phyloP scores from a whole-genome alignment of 2,329 filamentous ascomycete genomes.

The Clonostachys sp. region DNA sequence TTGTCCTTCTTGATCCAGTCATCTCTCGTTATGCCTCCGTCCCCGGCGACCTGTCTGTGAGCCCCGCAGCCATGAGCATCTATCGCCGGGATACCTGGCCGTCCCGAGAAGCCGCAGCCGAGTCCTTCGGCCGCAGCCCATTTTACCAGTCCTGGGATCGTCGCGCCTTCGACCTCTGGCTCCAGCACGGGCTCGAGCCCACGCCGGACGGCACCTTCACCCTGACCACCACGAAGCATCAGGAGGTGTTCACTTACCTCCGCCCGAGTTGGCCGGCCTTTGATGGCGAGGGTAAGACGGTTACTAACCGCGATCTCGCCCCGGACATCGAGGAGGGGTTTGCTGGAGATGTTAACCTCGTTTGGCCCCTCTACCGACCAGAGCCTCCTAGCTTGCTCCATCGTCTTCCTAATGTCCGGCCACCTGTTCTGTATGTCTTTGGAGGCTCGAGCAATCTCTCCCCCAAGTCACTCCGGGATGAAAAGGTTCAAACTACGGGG shows the following conservation, averaged over 20 bases:
- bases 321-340: constrained; percentile 39
- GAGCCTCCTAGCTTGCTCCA: constrained; percentile 54
- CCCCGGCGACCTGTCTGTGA: constrained; percentile 22
- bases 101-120: constrained; percentile 63
- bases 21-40: constrained; percentile 47
- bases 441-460: constrained; percentile 57
- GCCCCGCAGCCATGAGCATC: constrained; percentile 58
- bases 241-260: constrained; percentile 71
- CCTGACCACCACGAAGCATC: constrained; percentile 77
- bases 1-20: constrained; percentile 83
- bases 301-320: constrained; percentile 32
- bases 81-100: constrained; percentile 79
- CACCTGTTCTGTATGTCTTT: constrained; percentile 66
- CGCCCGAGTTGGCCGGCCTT: constrained; percentile 51
- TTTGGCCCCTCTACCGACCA: constrained; percentile 61
- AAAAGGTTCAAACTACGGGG: constrained; percentile 62
- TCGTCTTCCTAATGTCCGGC: constrained; percentile 56
- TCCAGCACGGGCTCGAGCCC: constrained; percentile 66
- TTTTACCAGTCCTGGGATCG: constrained; percentile 84
- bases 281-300: constrained; percentile 23
- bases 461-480: constrained; percentile 36
- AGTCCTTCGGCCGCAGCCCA: constrained; percentile 54
- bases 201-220: constrained; percentile 56
- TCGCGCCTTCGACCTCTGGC: constrained; percentile 61
- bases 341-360: constrained; percentile 23